Evolutionary conservation across 2,329 filamentous ascomycete species (phyloP).

Genomic region (Magnaporthiopsis rhizophila): DNA sequence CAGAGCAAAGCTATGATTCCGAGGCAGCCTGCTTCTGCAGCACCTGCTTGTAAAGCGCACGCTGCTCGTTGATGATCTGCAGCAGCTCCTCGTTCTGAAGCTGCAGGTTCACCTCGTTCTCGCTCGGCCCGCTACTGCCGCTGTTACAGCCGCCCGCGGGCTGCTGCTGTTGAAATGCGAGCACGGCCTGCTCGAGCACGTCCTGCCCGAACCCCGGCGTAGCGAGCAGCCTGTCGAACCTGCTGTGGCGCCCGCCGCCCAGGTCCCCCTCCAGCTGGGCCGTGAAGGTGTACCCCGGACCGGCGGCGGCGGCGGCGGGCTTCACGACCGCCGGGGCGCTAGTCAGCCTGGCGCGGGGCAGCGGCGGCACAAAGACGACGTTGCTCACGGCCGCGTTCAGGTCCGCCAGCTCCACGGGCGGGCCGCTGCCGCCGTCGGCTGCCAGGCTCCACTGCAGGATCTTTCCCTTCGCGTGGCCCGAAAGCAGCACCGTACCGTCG

Average conservation of each 20-base stretch:
- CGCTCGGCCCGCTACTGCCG: background rate
- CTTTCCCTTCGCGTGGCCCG: slow-evolving; percentile 74
- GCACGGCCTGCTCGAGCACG: slow-evolving; percentile 41
- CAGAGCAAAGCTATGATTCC: slow-evolving; percentile 12
- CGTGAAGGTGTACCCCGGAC: slow-evolving; percentile 50
- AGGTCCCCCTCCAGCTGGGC: slow-evolving; percentile 49
- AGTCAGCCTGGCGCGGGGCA: slow-evolving; percentile 23
- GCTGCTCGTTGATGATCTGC: slow-evolving; percentile 31
- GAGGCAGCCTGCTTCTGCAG: slow-evolving; percentile 21
- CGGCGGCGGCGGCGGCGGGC: slow-evolving; percentile 51
- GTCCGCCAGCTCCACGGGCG: slow-evolving; percentile 58
- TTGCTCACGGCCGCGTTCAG: slow-evolving; percentile 81
- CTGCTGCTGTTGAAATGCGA: slow-evolving; percentile 26
- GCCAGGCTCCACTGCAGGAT: slow-evolving; percentile 75
- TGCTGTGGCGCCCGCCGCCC: slow-evolving; percentile 21
- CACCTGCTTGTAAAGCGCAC: slow-evolving; percentile 25
- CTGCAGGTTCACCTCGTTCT: slow-evolving; percentile 16
- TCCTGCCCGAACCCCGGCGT: slow-evolving; percentile 38
- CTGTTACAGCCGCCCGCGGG: slow-evolving; percentile 15
- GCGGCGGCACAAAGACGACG: slow-evolving; percentile 61
- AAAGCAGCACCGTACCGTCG: slow-evolving; percentile 72
- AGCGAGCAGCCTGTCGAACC: slow-evolving; percentile 37
- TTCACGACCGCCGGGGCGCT: slow-evolving; percentile 59
- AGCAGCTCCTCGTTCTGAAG: slow-evolving; percentile 29
- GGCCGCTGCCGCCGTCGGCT: slow-evolving; percentile 51